These are phyloP conservation scores for Cordyceps pruinosa DNA, from an alignment of 2,329 filamentous ascomycete genomes.

Conservation along the genomic window DNA sequence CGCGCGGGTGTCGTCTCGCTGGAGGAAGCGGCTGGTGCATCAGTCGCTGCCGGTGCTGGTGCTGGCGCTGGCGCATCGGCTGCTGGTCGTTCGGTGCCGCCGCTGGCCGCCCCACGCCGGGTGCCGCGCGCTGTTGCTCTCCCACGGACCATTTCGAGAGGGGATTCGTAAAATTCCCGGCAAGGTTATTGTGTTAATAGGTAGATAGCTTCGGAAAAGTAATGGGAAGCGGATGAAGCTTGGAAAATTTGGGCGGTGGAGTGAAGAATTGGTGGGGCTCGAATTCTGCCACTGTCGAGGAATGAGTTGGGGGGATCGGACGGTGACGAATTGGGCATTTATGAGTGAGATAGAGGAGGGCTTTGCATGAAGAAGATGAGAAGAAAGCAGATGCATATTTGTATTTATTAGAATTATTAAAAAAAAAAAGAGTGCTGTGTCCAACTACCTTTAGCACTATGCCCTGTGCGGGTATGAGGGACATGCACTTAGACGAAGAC, in stretches of 20 bases:
- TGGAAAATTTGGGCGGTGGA: conserved; percentile 25
- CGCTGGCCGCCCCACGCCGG: conserved; percentile 25
- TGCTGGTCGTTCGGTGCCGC: conserved; percentile 19
- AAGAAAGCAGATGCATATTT: background rate
- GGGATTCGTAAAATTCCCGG: background rate
- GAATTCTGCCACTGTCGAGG: conserved; percentile 23
- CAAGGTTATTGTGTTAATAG: background rate
- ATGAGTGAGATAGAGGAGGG: too few relatives aligned
- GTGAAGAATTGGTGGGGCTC: conserved; percentile 27
- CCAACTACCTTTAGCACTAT: background rate
- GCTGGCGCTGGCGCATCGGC: conserved; percentile 11
- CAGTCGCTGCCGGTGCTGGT: conserved; percentile 15
- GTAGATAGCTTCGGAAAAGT: background rate
- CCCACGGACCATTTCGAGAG: conserved; percentile 26
- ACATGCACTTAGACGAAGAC: too few relatives aligned
- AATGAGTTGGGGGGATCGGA: background rate
- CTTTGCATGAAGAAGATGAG: too few relatives aligned
- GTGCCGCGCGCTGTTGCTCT: conserved; percentile 26
- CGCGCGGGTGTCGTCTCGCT: conserved; percentile 4
- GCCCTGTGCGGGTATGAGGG: background rate
- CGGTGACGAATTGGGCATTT: too few relatives aligned
- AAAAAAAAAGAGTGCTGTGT: background rate
- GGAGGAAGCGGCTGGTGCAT: conserved; percentile 15
- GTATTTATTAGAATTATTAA: too few relatives aligned
- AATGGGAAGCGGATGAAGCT: conserved; percentile 18